These are phyloP conservation scores for Fusarium ramigenum DNA, from an alignment of 2,329 filamentous ascomycete genomes.

Conservation along the genomic window DNA sequence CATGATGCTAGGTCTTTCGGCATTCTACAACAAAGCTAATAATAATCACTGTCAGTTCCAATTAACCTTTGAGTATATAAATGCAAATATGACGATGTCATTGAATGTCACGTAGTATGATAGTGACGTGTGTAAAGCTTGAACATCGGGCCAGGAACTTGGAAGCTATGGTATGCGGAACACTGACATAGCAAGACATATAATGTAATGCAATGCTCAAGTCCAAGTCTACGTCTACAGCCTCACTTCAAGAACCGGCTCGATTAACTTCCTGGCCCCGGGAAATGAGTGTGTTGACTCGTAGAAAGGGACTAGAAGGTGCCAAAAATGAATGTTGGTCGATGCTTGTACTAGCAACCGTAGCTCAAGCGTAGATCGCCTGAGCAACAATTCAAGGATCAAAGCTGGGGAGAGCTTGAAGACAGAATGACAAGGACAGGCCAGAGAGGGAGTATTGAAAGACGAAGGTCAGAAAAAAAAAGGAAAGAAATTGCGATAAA, in stretches of 20 bases:
- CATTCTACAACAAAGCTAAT: neutral
- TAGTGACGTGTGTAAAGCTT: constrained; percentile 15
- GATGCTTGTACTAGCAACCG: constrained; percentile 26
- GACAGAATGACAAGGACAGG: constrained; percentile 24
- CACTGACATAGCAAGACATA: constrained; percentile 33
- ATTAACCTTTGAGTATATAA: neutral
- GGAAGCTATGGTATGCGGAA: constrained; percentile 30
- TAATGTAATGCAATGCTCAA: constrained; percentile 24
- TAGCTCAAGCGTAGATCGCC: constrained; percentile 33
- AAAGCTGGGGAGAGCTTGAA: constrained; percentile 26
- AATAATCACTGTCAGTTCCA: neutral
- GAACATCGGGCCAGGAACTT: constrained; percentile 17
- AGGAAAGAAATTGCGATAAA: constrained; percentile 17
- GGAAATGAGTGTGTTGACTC: constrained; percentile 40
- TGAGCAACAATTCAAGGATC: constrained; percentile 30
- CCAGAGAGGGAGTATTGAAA: constrained; percentile 18
- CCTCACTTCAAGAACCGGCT: constrained; percentile 31
- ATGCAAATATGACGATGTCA: constrained; percentile 3
- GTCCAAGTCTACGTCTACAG: constrained; percentile 18
- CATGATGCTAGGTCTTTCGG: neutral
- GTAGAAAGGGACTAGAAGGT: constrained; percentile 6
- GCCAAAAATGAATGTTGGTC: constrained; percentile 25
- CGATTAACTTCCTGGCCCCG: constrained; percentile 22
- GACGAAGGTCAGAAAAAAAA: neutral
- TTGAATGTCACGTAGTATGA: neutral